Evolutionary conservation across 2,329 filamentous ascomycete genomes (phyloP), one percentile per base, ranked within the genome.

Genomic region (Exophiala phaeomuriformis): DNA sequence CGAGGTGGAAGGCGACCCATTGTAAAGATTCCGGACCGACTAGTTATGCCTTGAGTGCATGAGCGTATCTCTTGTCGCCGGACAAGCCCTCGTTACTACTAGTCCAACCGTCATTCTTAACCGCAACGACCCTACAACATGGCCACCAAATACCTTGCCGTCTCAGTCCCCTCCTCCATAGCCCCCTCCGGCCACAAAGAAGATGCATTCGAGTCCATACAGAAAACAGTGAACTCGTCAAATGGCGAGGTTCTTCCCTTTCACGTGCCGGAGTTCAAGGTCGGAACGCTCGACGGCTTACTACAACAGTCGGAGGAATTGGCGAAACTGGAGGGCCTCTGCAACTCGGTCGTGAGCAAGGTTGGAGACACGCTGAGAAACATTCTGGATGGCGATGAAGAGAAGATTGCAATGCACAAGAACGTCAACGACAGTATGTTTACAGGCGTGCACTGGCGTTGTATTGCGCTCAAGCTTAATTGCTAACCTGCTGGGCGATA

Each of bases 221-320:
- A 83, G 63, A 75, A 83, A 52, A 88, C 84, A 40, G 78, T 95
- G 51, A 77, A 81, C 47, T 74, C 81, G 53, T 88, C 95, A 64
- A 84, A 87, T 69, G 89, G 86, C 67, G 82, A 80, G 49, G 85
- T 89, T 43, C 75, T 83, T 48, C 83, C 84, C 2, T 96, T 97
- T 68, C 75, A 81, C 52, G 86, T 97, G 59, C 93, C 93, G 19
- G 85, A 90, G 61, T 96, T 98, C 80, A 98, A 97, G 77, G 95
- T 98, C 69, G 93, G 93, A 54, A 96, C 93, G 0, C 79, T 98
- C 36, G 93, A 98, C 73, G 89, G 87, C 37, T 78, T 98, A 53
- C 90, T 98, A 42, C 88, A 95, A 73, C 91, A 98, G 72, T 93
- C 93, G 52, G 93, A 98, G 67, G 93, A 97, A 67, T 77, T 98